phyloP scores from a whole-genome alignment of 345 rosid species.

The Bruguiera gymnorhiza region DNA sequence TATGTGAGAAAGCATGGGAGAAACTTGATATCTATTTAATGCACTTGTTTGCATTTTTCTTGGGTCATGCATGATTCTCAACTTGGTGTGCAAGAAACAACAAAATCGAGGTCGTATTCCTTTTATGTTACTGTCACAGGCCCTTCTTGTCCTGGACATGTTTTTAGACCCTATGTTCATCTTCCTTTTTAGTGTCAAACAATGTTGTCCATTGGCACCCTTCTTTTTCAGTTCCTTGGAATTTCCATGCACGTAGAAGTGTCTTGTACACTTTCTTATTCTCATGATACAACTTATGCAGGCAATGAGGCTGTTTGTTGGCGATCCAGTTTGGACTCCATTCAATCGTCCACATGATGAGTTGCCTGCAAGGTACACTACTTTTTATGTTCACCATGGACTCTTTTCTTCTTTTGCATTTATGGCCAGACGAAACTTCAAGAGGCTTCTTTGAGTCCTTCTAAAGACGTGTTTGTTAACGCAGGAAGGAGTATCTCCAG shows the following conservation, averaged over 20 bases:
- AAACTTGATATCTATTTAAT: neutral
- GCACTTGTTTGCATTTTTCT: neutral
- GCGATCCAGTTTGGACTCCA: slow-evolving; percentile 91
- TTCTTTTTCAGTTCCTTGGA: neutral
- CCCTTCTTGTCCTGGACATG: neutral
- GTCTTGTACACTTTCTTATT: too few relatives aligned
- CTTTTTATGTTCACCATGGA: neutral
- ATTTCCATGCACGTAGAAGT: too few relatives aligned
- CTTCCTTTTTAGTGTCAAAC: neutral
- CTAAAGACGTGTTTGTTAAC: slow-evolving; percentile 8
- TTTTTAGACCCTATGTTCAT: neutral
- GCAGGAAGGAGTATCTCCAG: slow-evolving; percentile 77
- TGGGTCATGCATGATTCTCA: neutral
- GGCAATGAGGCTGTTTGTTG: slow-evolving; percentile 92
- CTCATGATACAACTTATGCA: slow-evolving; percentile 17
- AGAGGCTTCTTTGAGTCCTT: neutral
- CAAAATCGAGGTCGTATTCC: too few relatives aligned
- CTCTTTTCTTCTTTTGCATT: neutral
- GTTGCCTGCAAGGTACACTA: slow-evolving; percentile 69
- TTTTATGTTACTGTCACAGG: neutral
- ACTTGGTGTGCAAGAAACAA: too few relatives aligned
- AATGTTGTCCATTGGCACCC: too few relatives aligned
- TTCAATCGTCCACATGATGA: slow-evolving; percentile 90
- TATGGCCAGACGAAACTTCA: neutral
- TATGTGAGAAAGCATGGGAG: slow-evolving; percentile 2